Conservation (phyloP, 2,329 filamentous ascomycete species). For the Myriosclerotinia scirpicola region DNA sequence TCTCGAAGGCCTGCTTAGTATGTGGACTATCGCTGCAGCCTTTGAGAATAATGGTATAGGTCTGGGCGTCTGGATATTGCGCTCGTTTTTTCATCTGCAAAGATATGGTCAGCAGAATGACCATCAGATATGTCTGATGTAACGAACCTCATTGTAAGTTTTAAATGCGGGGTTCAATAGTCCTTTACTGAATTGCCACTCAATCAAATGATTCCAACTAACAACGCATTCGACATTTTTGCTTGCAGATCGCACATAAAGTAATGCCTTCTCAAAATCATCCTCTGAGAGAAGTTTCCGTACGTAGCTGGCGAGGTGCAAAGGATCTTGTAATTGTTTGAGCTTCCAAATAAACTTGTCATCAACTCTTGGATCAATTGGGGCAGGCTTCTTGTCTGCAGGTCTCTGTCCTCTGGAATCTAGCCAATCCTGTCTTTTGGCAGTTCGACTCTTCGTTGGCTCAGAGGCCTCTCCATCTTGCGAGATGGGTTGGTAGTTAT, state of each 20-base stretch:
- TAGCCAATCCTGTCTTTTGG: conserved; percentile 30
- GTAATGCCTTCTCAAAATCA: conserved; percentile 64
- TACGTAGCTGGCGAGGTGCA: conserved; percentile 70
- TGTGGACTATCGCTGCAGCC: conserved; percentile 66
- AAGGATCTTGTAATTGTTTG: conserved; percentile 56
- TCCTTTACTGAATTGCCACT: conserved; percentile 63
- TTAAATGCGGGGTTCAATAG: conserved; percentile 67
- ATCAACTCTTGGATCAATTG: conserved; percentile 4
- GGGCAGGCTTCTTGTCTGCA: conserved; percentile 18
- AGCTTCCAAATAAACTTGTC: conserved; percentile 32
- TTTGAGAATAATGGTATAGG: conserved; percentile 79
- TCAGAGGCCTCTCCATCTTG: conserved; percentile 1
- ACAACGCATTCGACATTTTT: conserved; percentile 64
- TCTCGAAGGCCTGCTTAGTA: conserved; percentile 58
- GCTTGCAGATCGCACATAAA: conserved; percentile 69
- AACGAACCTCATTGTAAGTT: conserved; percentile 79
- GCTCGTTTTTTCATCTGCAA: conserved; percentile 88
- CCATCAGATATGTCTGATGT: not conserved
- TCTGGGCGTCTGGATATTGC: conserved; percentile 76
- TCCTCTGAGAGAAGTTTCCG: conserved; percentile 57
- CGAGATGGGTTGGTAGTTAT: conserved; percentile 10
- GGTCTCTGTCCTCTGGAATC: conserved; percentile 33
- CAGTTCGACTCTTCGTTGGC: conserved; percentile 5
- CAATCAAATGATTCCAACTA: conserved; percentile 85
- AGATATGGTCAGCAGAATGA: not conserved